These are phyloP conservation scores for Aspergillus udagawae DNA, from an alignment of 2,329 filamentous ascomycete species.

Conservation along the genomic window DNA sequence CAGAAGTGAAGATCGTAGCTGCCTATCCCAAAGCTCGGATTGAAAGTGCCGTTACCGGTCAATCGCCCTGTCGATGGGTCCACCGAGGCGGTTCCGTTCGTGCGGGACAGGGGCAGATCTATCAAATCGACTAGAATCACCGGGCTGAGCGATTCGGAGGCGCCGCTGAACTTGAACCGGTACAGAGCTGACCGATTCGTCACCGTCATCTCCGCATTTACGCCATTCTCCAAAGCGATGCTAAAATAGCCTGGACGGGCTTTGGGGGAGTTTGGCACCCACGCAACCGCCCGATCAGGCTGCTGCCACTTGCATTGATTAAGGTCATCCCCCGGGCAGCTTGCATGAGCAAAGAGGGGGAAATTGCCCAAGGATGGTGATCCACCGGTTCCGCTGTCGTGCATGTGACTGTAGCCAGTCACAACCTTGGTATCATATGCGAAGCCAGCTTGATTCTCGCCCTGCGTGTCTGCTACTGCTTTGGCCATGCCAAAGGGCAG, in stretches of 20 bases:
- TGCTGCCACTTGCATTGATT: slow-evolving; percentile 60
- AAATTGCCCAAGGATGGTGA: slow-evolving; percentile 67
- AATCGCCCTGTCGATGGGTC: slow-evolving; percentile 56
- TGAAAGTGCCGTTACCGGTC: slow-evolving; percentile 59
- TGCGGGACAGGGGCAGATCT: slow-evolving; percentile 60
- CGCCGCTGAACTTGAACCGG: slow-evolving; percentile 55
- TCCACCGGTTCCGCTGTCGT: slow-evolving; percentile 52
- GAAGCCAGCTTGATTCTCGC: slow-evolving; percentile 56
- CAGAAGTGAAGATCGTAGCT: slow-evolving; percentile 61
- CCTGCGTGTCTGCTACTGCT: slow-evolving; percentile 51
- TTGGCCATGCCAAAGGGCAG: slow-evolving; percentile 55
- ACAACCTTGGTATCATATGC: slow-evolving; percentile 49
- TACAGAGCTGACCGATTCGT: slow-evolving; percentile 65
- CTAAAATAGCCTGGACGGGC: slow-evolving; percentile 64
- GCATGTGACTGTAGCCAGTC: slow-evolving; percentile 51
- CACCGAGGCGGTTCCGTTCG: slow-evolving; percentile 55
- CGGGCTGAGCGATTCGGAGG: slow-evolving; percentile 43
- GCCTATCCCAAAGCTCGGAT: slow-evolving; percentile 63
- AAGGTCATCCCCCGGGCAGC: slow-evolving; percentile 59
- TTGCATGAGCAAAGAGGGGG: slow-evolving; percentile 63
- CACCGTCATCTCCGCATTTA: slow-evolving; percentile 64
- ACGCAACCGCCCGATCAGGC: slow-evolving; percentile 45
- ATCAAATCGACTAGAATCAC: slow-evolving; percentile 63
- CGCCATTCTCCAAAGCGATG: slow-evolving; percentile 54
- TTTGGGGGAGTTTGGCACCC: slow-evolving; percentile 49